phyloP scores from a whole-genome alignment of 805 yeast species.

The Wickerhamia fluorescens region DNA sequence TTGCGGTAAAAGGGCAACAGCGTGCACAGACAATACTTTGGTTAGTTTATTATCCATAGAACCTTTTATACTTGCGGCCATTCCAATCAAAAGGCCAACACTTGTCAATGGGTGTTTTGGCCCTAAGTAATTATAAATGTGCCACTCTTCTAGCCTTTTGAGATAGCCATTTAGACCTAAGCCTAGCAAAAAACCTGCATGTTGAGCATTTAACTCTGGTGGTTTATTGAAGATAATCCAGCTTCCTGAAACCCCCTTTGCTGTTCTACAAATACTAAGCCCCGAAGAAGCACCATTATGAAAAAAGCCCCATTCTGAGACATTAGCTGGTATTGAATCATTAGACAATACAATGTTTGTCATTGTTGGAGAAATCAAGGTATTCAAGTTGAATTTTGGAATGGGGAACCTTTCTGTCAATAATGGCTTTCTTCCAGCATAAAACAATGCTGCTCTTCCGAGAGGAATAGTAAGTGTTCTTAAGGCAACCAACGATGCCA shows the following conservation, averaged over 20 bases:
- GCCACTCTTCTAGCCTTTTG: slow-evolving; percentile 86
- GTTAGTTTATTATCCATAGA: slow-evolving; percentile 82
- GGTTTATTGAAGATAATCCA: slow-evolving; percentile 92
- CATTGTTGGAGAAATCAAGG: slow-evolving; percentile 57
- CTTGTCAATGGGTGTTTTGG: slow-evolving; percentile 82
- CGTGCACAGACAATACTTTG: slow-evolving; percentile 87
- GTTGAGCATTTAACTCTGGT: slow-evolving; percentile 61
- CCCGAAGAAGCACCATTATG: slow-evolving; percentile 92
- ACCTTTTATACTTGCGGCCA: slow-evolving; percentile 83
- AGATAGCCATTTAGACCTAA: slow-evolving; percentile 89
- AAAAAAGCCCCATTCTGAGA: slow-evolving; percentile 76
- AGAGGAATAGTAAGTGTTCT: slow-evolving; percentile 71
- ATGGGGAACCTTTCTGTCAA: slow-evolving; percentile 80
- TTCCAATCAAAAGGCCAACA: slow-evolving; percentile 81
- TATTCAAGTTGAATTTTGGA: slow-evolving; percentile 65
- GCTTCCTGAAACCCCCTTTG: slow-evolving; percentile 71
- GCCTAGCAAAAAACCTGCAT: slow-evolving; percentile 92
- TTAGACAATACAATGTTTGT: slow-evolving; percentile 56
- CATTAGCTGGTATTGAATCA: slow-evolving; percentile 41
- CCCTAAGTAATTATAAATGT: slow-evolving; percentile 84
- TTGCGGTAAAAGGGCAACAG: slow-evolving; percentile 81
- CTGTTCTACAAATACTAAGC: slow-evolving; percentile 59
- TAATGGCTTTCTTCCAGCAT: slow-evolving; percentile 64
- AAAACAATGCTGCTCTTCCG: slow-evolving; percentile 72
- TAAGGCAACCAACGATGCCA: slow-evolving; percentile 55